A percentile compares a stretch with the other conserved stretches of the same genome.
phyloP scores from a whole-genome alignment of 352 stramenopile species.

The Globisporangium abappressorium region DNA sequence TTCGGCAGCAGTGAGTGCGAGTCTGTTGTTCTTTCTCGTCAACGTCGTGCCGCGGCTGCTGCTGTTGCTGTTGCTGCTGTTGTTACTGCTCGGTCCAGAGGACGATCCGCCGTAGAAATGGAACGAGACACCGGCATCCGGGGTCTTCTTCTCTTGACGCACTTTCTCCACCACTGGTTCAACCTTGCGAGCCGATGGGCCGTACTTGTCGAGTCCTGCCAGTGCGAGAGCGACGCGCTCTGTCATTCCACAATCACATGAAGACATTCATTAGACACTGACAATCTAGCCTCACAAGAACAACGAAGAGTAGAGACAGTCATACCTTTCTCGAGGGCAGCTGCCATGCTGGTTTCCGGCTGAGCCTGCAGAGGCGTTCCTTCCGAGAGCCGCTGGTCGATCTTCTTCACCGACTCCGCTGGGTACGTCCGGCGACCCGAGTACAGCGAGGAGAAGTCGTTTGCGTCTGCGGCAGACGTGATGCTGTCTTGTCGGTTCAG shows the following conservation, averaged over 20 bases:
- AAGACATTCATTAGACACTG: background rate
- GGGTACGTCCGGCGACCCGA: conserved; percentile 66
- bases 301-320: background rate
- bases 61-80: conserved; percentile 2
- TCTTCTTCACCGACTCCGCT: conserved; percentile 49
- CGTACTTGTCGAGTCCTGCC: conserved; percentile 14
- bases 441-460: conserved; percentile 51
- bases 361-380: conserved; percentile 12
- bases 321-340: conserved; percentile 29
- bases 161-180: conserved; percentile 24
- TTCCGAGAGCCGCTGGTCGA: conserved; percentile 45
- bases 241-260: background rate
- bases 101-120: conserved; percentile 46
- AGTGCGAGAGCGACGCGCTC: conserved; percentile 19
- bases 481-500: conserved; percentile 33
- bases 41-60: conserved; percentile 4
- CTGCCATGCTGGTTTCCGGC: conserved; percentile 37
- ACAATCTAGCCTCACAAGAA: background rate
- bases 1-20: conserved; percentile 25
- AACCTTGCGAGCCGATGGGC: conserved; percentile 13
- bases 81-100: background rate
- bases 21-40: conserved; percentile 16
- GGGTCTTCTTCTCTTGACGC: conserved; percentile 18
- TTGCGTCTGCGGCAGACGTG: conserved; percentile 21
- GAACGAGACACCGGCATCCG: conserved; percentile 50